These are phyloP conservation scores for Galium porrigens DNA, from an alignment of 305 asterid species.

Conservation along the genomic window DNA sequence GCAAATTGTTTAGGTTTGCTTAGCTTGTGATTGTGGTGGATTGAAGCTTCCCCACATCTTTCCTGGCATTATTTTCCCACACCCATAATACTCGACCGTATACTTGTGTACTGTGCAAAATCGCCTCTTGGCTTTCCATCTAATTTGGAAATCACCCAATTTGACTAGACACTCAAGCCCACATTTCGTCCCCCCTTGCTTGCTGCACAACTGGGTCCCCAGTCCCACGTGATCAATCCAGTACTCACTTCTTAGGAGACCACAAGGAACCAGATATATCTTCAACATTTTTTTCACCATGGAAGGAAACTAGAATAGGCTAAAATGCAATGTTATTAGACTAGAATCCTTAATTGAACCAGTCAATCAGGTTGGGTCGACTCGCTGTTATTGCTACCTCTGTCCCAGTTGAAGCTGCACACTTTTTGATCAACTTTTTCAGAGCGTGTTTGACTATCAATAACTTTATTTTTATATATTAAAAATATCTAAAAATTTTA, in stretches of 20 bases:
- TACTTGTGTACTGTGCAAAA: neutral
- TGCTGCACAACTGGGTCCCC: neutral
- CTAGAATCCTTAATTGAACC: too few species aligned
- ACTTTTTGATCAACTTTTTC: too few species aligned
- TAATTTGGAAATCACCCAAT: neutral
- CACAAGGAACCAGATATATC: neutral
- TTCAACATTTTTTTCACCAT: neutral
- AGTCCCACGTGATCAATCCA: slow-evolving; percentile 3
- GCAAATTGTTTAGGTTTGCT: neutral
- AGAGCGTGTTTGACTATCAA: too few species aligned
- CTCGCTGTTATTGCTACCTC: too few species aligned
- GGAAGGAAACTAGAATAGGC: too few species aligned
- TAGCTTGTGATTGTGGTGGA: neutral
- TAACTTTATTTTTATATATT: too few species aligned
- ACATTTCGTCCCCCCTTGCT: neutral
- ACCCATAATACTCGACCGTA: neutral
- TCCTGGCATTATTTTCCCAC: slow-evolving; percentile 3
- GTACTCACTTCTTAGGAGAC: neutral
- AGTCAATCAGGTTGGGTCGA: too few species aligned
- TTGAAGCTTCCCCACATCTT: slow-evolving; percentile 12
- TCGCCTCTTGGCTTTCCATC: neutral
- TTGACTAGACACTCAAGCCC: neutral
- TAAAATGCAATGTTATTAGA: neutral
- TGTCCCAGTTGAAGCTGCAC: too few species aligned
- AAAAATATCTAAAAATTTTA: too few species aligned